Percentiles rank a stretch among this genome's conserved stretches.
These are phyloP conservation scores for Wallemia mellicola DNA, from an alignment of 1,284 basidiomycete species.

Conservation along the genomic window DNA sequence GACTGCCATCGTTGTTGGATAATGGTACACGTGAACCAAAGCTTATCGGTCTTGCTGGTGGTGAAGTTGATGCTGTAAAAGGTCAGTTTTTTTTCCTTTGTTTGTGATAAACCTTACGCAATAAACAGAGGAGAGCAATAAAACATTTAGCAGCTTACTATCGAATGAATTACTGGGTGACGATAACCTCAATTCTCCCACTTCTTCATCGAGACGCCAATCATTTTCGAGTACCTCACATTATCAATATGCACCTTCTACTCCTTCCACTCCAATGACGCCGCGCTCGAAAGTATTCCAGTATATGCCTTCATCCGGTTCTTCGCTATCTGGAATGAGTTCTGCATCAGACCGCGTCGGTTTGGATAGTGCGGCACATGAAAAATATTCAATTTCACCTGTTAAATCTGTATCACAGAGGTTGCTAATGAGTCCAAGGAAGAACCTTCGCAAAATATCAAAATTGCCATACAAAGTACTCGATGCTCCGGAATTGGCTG, in stretches of 20 bases:
- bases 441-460: conserved; percentile 50
- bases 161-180: conserved; percentile 1
- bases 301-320: conserved; percentile 18
- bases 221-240: conserved; percentile 11
- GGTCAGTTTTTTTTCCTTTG: background rate
- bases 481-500: conserved; percentile 83
- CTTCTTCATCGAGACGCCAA: background rate
- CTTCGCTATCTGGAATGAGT: too few species aligned
- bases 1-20: background rate
- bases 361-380: conserved; percentile 31
- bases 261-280: conserved; percentile 15
- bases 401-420: conserved; percentile 54
- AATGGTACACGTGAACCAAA: background rate
- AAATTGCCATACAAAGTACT: conserved; percentile 93
- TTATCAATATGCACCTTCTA: conserved; percentile 7
- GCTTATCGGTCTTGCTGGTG: background rate
- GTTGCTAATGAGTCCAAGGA: conserved; percentile 56
- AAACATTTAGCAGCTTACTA: conserved; percentile 2
- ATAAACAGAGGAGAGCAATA: conserved; percentile 2
- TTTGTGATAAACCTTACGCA: background rate
- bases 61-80: background rate
- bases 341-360: conserved; percentile 8
- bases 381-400: conserved; percentile 67
- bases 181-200: conserved; percentile 4
- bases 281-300: conserved; percentile 20